Percentiles rank a stretch among this genome's conserved stretches.
phyloP scores from a whole-genome alignment of 345 rosid genomes.

The Boechera retrofracta region DNA sequence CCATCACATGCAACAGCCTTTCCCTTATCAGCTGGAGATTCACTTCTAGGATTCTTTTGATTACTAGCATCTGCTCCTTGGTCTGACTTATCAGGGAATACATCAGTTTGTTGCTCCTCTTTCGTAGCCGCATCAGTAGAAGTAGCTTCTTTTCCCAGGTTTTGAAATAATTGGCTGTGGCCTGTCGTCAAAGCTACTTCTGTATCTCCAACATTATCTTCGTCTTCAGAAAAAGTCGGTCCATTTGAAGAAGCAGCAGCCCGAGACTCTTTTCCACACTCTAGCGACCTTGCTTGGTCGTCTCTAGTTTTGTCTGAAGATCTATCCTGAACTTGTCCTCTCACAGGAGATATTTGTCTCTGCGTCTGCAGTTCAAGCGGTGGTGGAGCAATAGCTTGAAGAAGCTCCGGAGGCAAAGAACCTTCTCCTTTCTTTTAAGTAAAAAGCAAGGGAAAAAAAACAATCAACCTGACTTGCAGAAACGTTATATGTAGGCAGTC shows the following conservation, averaged over 20 bases:
- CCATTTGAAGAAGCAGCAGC: constrained; percentile 54
- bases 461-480: constrained; percentile 23
- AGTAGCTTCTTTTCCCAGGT: constrained; percentile 58
- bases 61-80: constrained; percentile 68
- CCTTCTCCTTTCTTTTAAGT: constrained; percentile 90
- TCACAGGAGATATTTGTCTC: constrained; percentile 54
- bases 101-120: constrained; percentile 77
- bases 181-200: constrained; percentile 58
- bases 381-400: constrained; percentile 87
- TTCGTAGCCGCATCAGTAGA: constrained; percentile 54
- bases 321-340: constrained; percentile 65
- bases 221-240: constrained; percentile 61
- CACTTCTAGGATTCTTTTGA: constrained; percentile 68
- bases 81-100: constrained; percentile 64
- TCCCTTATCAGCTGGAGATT: constrained; percentile 69
- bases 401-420: constrained; percentile 93
- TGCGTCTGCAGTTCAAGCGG: constrained; percentile 79
- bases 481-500: constrained; percentile 11
- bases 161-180: constrained; percentile 53
- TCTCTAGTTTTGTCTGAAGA: constrained; percentile 63
- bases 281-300: constrained; percentile 62
- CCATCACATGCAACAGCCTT: constrained; percentile 78
- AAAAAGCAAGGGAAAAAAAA: constrained; percentile 32
- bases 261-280: constrained; percentile 62
- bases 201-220: constrained; percentile 62